Evolutionary conservation across 129 eudicot species (phyloP), one percentile per base, ranked within the genome.

Genomic region (Saposhnikovia divaricata): DNA sequence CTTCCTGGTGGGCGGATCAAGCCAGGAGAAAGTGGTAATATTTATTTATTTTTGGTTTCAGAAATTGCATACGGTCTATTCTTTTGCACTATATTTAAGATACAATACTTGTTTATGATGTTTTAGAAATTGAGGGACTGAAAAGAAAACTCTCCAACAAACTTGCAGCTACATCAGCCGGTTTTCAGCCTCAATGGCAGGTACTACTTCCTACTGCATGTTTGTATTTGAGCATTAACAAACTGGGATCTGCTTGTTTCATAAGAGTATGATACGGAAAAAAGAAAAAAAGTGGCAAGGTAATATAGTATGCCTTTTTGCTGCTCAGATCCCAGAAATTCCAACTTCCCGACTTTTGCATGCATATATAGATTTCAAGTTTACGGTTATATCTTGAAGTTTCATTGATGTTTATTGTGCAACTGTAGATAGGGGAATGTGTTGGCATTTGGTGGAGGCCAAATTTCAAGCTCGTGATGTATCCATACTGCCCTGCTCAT

Each of bases 361-460:
- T 34, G 25, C 76, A 34, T 34, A 34, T 0, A 27, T 42, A n/a
- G n/a, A n/a, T 40, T 72, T 72, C 31, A 18, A 7, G 48, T 44
- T 72, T 9, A 39, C 4, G 4, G 59, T 51, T 51, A 51, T 16
- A 50, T 15, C 39, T 0, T 6, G 53, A 23, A 74, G 77, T 37
- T 74, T 74, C 38, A 4, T 23, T 23, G 10, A 44, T 42, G 31
- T 44, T 74, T 74, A n/a, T 74, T 23, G 38, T 75, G 79, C 42
- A 34, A 68, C 79, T 83, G 79, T 93, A 93, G 97, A 86, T 93
- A 76, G 98, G 97, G 15, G 98, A 93, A 84, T 93, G 98, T 77
- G 98, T 90, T 31, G 98, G 92, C 75, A 77, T 77, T 18, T 93
- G 98, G 96, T 93, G 97, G 96, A 88, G 97, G 80, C 98, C 98